Evolutionary conservation across 2,329 filamentous ascomycete genomes (phyloP).

Genomic region (Clarireedia sp.): DNA sequence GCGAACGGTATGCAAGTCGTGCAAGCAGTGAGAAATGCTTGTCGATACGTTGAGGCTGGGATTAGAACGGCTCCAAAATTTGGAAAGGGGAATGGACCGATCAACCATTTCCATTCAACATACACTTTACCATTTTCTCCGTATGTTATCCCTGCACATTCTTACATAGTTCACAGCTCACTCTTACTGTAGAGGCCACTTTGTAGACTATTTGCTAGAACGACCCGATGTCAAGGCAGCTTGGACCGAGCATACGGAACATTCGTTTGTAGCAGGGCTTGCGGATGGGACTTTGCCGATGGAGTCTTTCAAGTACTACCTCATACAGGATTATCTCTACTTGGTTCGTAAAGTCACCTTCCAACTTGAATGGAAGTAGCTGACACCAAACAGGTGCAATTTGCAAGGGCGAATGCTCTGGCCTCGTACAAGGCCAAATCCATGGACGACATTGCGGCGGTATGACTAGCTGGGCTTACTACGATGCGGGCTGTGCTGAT

Average conservation of each 20-base stretch:
- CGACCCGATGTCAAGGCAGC: slow-evolving; percentile 63
- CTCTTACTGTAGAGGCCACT: slow-evolving; percentile 50
- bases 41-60: slow-evolving; percentile 62
- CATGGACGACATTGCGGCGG: slow-evolving; percentile 63
- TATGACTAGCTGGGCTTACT: slow-evolving; percentile 32
- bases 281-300: slow-evolving; percentile 67
- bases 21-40: slow-evolving; percentile 58
- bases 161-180: not conserved
- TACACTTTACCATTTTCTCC: slow-evolving; percentile 61
- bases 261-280: slow-evolving; percentile 73
- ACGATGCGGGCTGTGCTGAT: not conserved
- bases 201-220: slow-evolving; percentile 74
- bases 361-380: not conserved
- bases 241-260: slow-evolving; percentile 72
- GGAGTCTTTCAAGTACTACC: slow-evolving; percentile 77
- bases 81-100: slow-evolving; percentile 61
- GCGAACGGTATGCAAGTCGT: slow-evolving; percentile 49
- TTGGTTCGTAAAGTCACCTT: slow-evolving; percentile 45
- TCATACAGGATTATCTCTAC: slow-evolving; percentile 89
- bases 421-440: slow-evolving; percentile 76
- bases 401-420: slow-evolving; percentile 77
- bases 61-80: slow-evolving; percentile 41
- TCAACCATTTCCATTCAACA: slow-evolving; percentile 72
- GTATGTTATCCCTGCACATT: slow-evolving; percentile 17
- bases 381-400: slow-evolving; percentile 56